Evolutionary conservation across 2,329 filamentous ascomycete genomes (phyloP).

Genomic region (Fusarium liriodendri): DNA sequence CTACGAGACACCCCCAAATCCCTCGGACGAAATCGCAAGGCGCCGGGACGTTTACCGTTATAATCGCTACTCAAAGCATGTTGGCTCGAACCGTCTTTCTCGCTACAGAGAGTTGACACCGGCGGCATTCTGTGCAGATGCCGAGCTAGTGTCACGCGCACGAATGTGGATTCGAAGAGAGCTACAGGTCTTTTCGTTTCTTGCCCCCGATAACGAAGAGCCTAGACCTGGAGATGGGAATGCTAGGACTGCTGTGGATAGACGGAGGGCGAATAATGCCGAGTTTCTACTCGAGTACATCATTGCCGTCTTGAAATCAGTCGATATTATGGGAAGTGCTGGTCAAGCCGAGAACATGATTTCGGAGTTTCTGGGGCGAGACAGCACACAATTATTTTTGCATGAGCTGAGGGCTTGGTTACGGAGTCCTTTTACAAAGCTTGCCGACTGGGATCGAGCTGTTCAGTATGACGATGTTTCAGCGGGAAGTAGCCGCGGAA

Average conservation of each 20-base stretch:
- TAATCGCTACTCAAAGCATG: constrained; percentile 80
- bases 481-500: neutral
- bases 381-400: constrained; percentile 79
- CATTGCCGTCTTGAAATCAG: constrained; percentile 82
- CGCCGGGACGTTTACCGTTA: constrained; percentile 80
- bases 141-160: constrained; percentile 79
- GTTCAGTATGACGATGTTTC: constrained; percentile 72
- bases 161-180: constrained; percentile 86
- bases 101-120: constrained; percentile 81
- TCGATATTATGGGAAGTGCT: constrained; percentile 82
- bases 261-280: constrained; percentile 70
- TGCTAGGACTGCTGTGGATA: constrained; percentile 29
- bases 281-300: constrained; percentile 91
- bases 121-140: constrained; percentile 69
- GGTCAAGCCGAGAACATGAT: constrained; percentile 85
- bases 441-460: constrained; percentile 83
- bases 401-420: constrained; percentile 89
- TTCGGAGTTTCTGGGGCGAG: constrained; percentile 79
- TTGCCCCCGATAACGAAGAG: constrained; percentile 53
- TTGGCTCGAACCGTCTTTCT: constrained; percentile 84
- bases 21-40: constrained; percentile 47
- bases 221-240: constrained; percentile 1
- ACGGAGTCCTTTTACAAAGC: constrained; percentile 78
- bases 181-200: constrained; percentile 83
- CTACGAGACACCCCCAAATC: constrained; percentile 4